Evolutionary conservation across 148 eudicot genomes (phyloP), one percentile per base, ranked within the genome.

Genomic region (Vaccinium darrowii): DNA sequence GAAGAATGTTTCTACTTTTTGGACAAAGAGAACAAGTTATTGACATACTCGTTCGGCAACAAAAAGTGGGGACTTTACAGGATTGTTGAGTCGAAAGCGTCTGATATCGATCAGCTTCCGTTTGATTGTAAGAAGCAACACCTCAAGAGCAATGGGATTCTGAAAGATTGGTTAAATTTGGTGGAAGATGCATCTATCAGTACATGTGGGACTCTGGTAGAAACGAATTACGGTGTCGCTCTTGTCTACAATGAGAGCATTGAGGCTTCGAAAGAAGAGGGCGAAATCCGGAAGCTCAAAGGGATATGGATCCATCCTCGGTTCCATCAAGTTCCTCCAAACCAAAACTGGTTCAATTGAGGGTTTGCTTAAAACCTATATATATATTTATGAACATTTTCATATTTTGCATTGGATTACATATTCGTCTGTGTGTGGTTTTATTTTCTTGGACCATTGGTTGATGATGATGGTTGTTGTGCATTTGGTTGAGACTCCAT

Each of bases 281-380:
- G 50, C 2, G 13, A 50, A 36, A 62, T 4, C 5, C 36, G 49
- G 4, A 39, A 33, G 11, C 36, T 83, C 5, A 85, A 82, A 72
- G 89, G 85, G 67, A 69, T 88, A 11, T 85, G 87, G 87, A 83
- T 88, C 18, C 86, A 88, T 33, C 87, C 89, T 18, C 53, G 85
- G 43, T 85, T 85, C 81, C 76, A 53, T 83, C 83, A 83, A 51
- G 33, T 85, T 65, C 83, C 30, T 77, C 33, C 81, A 7, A 69
- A 69, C 13, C 78, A 33, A 71, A 84, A 56, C 43, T 84, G 86
- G 83, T 51, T 62, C 8, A 54, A 18, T 25, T 84, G 60, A 60
- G 74, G 7, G 50, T 47, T 81, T 81, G 33, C 50, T 36, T 81
- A 67, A 5, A 18, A 4, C 25, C n/a, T 19, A 62, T 8, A 21